Conservation (phyloP, 73 alveolate genomes). For the Stentor coeruleus region DNA sequence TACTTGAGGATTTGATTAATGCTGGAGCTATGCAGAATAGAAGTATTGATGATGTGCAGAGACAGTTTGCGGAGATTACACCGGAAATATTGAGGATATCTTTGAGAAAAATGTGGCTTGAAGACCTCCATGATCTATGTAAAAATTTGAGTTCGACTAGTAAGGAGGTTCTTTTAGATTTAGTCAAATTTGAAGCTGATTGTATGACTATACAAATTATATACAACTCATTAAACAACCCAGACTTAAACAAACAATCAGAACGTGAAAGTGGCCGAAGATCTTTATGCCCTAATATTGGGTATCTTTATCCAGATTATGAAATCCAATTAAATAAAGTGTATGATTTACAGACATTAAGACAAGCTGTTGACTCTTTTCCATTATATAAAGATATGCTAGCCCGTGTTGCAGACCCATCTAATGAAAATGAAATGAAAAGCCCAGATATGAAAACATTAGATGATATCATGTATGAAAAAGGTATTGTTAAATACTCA, state of each 20-base stretch:
- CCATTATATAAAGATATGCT: conserved; percentile 79
- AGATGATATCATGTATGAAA: conserved; percentile 84
- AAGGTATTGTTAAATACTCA: conserved; percentile 69
- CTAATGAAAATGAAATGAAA: conserved; percentile 69
- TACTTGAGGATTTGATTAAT: conserved; percentile 86
- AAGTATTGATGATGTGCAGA: conserved; percentile 42
- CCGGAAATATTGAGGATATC: conserved; percentile 88
- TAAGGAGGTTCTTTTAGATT: conserved; percentile 77
- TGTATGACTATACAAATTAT: conserved; percentile 93
- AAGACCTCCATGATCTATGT: conserved; percentile 90
- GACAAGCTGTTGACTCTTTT: conserved; percentile 82
- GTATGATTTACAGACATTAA: conserved; percentile 77
- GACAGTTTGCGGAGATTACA: conserved; percentile 45
- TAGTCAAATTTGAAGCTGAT: conserved; percentile 95
- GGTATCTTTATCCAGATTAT: conserved; percentile 93
- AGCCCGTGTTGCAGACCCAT: conserved; percentile 83
- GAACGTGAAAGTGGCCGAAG: conserved; percentile 87
- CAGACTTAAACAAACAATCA: conserved; percentile 67
- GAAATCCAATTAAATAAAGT: conserved; percentile 69
- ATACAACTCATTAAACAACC: conserved; percentile 83
- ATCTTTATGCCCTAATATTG: conserved; percentile 84
- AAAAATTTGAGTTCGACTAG: conserved; percentile 69
- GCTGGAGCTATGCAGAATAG: conserved; percentile 53
- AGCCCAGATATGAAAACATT: conserved; percentile 50
- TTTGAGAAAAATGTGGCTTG: conserved; percentile 95